These are phyloP conservation scores for Malassezia equina DNA, from an alignment of 1,284 basidiomycete species.

Conservation along the genomic window DNA sequence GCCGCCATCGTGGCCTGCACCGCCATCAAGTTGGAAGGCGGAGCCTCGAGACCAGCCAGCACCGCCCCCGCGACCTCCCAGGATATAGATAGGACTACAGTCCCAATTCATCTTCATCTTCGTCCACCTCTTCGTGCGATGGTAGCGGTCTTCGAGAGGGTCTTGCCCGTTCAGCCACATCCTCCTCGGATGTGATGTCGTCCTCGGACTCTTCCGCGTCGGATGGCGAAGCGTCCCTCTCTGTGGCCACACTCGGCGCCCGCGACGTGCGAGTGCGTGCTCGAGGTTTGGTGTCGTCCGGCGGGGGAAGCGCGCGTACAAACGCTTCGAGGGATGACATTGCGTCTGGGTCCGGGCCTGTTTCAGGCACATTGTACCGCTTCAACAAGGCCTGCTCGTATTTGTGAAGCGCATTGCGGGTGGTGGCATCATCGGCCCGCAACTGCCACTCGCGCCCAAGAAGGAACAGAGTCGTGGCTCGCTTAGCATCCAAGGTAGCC, in stretches of 20 bases:
- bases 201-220: neutral
- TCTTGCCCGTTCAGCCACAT: neutral
- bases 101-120: constrained; percentile 6
- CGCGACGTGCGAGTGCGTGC: neutral
- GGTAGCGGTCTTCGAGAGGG: neutral
- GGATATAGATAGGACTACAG: neutral
- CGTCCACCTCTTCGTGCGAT: neutral
- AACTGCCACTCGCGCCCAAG: constrained; percentile 22
- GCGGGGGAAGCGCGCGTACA: neutral
- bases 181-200: neutral
- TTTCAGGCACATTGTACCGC: constrained; percentile 21
- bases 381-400: constrained; percentile 54
- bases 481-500: constrained; percentile 55
- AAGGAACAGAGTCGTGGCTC: constrained; percentile 22
- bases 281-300: neutral
- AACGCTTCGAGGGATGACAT: constrained; percentile 4
- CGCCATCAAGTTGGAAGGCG: neutral
- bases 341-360: neutral
- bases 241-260: neutral
- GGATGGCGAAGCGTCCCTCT: neutral
- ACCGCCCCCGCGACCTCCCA: constrained; percentile 12
- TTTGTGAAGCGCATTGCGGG: constrained; percentile 61
- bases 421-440: constrained; percentile 54
- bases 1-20: neutral
- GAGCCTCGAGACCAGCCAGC: neutral